Conservation (phyloP, 805 yeast genomes). For the Zygoascus flipseniorum region DNA sequence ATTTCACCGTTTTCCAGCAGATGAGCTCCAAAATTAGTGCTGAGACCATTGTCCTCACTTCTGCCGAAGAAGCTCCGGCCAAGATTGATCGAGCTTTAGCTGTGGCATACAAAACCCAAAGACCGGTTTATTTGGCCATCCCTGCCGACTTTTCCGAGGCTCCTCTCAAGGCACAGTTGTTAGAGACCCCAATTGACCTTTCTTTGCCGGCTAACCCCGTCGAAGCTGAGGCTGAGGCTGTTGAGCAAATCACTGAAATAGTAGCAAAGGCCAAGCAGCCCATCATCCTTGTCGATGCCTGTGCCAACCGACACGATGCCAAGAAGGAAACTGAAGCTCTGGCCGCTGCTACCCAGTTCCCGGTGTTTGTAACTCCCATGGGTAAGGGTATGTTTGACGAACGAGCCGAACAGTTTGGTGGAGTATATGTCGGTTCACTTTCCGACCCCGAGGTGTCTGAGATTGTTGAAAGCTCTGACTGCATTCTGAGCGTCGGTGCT, state of each 20-base stretch:
- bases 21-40: conserved; percentile 69
- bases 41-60: conserved; percentile 57
- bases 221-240: conserved; percentile 56
- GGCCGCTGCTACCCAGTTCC: conserved; percentile 64
- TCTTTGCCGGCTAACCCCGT: conserved; percentile 48
- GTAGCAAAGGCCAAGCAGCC: conserved; percentile 58
- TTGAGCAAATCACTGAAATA: conserved; percentile 43
- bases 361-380: conserved; percentile 82
- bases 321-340: conserved; percentile 53
- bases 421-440: conserved; percentile 79
- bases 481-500: conserved; percentile 73
- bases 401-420: conserved; percentile 64
- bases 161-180: conserved; percentile 33
- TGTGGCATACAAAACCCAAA: conserved; percentile 60
- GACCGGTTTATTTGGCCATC: conserved; percentile 76
- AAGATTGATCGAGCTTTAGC: conserved; percentile 68
- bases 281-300: conserved; percentile 74
- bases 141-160: conserved; percentile 76
- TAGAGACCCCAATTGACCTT: conserved; percentile 60
- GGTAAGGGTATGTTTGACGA: conserved; percentile 79
- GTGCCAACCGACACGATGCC: conserved; percentile 72
- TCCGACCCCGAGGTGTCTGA: conserved; percentile 64
- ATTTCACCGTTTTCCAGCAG: conserved; percentile 66
- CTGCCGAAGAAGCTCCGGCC: conserved; percentile 55
- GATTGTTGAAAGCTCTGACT: conserved; percentile 65